phyloP scores from a whole-genome alignment of 192 early-diverging fungal species.

The Podochytrium sp. region DNA sequence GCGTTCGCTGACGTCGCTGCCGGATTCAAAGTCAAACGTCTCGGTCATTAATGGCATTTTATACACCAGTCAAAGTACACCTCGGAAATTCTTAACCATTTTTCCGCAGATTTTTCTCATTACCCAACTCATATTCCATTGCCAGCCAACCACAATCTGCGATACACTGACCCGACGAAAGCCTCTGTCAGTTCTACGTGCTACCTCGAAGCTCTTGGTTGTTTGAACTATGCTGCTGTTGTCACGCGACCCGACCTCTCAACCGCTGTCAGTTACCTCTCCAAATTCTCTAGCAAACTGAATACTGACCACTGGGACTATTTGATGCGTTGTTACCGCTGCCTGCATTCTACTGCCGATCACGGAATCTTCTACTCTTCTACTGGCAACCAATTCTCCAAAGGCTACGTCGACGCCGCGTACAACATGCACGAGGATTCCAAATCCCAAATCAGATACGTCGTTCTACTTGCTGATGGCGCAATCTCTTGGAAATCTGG shows the following conservation, averaged over 20 bases:
- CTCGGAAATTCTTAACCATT: too few relatives aligned
- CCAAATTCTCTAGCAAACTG: not conserved
- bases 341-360: not conserved
- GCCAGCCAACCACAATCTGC: too few relatives aligned
- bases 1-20: too few relatives aligned
- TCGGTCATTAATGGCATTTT: too few relatives aligned
- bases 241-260: constrained; percentile 16
- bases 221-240: constrained; percentile 17
- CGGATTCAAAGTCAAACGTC: too few relatives aligned
- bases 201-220: constrained; percentile 12
- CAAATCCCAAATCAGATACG: constrained; percentile 16
- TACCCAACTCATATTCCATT: too few relatives aligned
- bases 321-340: not conserved
- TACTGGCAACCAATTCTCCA: not conserved
- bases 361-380: constrained; percentile 6
- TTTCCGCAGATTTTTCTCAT: too few relatives aligned
- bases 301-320: not conserved
- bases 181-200: too few relatives aligned
- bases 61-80: too few relatives aligned
- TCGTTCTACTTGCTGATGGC: not conserved
- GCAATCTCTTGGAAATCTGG: constrained; percentile 23
- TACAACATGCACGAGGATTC: not conserved
- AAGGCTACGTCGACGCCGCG: constrained; percentile 12
- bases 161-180: too few relatives aligned
- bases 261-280: not conserved